Evolutionary conservation across 805 yeast genomes (phyloP).

Genomic region (Starmerella powellii): DNA sequence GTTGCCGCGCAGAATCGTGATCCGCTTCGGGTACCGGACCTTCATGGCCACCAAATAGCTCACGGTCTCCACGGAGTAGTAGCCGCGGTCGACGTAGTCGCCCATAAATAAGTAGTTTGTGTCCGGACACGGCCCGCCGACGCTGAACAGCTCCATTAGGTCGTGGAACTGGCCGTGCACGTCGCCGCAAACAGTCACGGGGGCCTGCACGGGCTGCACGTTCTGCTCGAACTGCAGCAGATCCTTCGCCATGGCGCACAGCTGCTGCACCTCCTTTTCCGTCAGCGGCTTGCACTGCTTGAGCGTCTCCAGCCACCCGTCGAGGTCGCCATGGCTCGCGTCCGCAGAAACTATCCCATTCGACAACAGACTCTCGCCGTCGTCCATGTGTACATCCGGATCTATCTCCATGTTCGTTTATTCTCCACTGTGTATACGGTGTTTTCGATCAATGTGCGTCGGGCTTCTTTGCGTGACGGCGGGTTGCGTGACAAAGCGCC

Average conservation of each 20-base stretch:
- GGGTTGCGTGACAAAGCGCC: too few relatives aligned
- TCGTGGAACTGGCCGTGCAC: conserved; percentile 97
- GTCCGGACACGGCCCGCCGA: conserved; percentile 92
- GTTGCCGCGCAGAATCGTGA: conserved; percentile 87
- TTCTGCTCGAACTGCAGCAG: conserved; percentile 83
- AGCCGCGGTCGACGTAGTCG: conserved; percentile 88
- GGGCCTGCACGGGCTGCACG: conserved; percentile 89
- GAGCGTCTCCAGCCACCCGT: conserved; percentile 79
- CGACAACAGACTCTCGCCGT: conserved; percentile 23
- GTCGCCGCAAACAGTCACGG: conserved; percentile 95
- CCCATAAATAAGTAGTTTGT: conserved; percentile 80
- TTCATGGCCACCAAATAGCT: conserved; percentile 87
- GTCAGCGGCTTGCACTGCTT: conserved; percentile 72
- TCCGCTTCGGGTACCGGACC: conserved; percentile 82
- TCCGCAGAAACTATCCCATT: conserved; percentile 30
- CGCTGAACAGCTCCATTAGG: conserved; percentile 84
- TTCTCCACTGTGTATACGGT: background rate
- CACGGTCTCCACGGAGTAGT: conserved; percentile 84
- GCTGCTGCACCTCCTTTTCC: conserved; percentile 65
- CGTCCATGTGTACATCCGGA: conserved; percentile 33
- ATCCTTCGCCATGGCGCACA: conserved; percentile 86
- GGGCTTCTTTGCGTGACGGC: too few relatives aligned
- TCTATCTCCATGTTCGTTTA: conserved; percentile 28
- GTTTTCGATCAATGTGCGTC: too few relatives aligned
- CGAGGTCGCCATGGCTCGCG: conserved; percentile 40